Evolutionary conservation across 768 basidiomycete genomes (phyloP), one percentile per base, ranked within the genome.

Genomic region (Saitozyma sp.): DNA sequence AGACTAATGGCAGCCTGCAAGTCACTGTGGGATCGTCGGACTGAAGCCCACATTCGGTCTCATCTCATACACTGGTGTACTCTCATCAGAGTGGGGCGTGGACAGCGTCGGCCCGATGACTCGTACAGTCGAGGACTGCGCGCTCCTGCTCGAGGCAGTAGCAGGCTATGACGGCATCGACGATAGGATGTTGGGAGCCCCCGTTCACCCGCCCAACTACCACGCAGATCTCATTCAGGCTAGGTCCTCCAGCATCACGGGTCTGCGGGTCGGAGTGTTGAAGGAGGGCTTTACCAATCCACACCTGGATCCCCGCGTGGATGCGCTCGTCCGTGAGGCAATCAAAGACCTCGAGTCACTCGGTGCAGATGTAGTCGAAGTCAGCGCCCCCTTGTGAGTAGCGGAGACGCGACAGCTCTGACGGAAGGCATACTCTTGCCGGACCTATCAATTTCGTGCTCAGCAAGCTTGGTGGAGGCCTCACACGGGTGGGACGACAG

Each of bases 131-230:
- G 72, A 80, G 20, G 81, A 81, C 41, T 80, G 82, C 56, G 83
- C 83, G 3, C 69, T 82, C 3, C 69, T 84, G 7, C 75, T 84
- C 3, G 73, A 79, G 54, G 83, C 74, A 42, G 81, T 83, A 55
- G 83, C 83, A 0, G 83, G 83, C 8, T 78, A 76, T 11, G 83
- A 84, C 61, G 81, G 80, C 1, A 74, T 83, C 40, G 83, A 84
- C 67, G 82, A 83, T 53, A 80, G 83, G 11, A 74, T 49, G 41
- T 17, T 60, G 72, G 74, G 19, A 79, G 80, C 7, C 72, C 76
- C 43, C 81, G 81, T 6, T 71, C 75, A 56, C 80, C 81, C 9
- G 70, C 68, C 9, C 67, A 79, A 10, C 68, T 82, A 14, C 80
- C 82, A 82, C 57, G 59, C 75, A 16, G 56, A 67, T 1, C 64